These are phyloP conservation scores for Colletotrichum sp. DNA, from an alignment of 2,329 filamentous ascomycete species.

Conservation along the genomic window DNA sequence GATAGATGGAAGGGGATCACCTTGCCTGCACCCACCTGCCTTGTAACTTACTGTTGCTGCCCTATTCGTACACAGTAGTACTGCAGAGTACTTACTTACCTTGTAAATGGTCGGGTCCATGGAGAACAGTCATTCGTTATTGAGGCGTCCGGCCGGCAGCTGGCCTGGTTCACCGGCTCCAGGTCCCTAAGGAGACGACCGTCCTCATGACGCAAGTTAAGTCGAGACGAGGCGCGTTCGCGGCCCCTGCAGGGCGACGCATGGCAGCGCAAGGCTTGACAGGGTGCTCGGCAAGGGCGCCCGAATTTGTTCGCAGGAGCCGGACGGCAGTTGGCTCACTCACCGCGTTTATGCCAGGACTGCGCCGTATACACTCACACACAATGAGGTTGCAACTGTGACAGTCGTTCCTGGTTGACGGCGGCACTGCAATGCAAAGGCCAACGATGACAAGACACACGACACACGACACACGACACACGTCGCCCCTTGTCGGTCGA, in stretches of 20 bases:
- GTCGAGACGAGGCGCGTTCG: neutral
- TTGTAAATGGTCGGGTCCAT: neutral
- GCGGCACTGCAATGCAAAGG: neutral
- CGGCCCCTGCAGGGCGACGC: neutral
- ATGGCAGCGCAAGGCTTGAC: neutral
- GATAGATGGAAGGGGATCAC: neutral
- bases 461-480: neutral
- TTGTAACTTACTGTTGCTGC: neutral
- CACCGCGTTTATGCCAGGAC: neutral
- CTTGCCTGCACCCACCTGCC: neutral
- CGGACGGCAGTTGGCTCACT: neutral
- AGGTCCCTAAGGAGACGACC: neutral
- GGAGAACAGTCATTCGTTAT: neutral
- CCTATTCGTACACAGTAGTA: neutral
- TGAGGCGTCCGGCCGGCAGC: neutral
- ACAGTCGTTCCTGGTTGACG: neutral
- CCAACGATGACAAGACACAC: neutral
- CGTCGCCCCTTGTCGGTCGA: neutral
- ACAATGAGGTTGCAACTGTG: neutral
- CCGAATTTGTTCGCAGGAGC: neutral
- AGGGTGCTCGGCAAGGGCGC: neutral
- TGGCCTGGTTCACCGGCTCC: neutral
- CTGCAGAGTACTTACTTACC: neutral
- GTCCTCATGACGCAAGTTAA: neutral
- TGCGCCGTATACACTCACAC: neutral